phyloP scores from a whole-genome alignment of 495 filamentous ascomycete genomes.

The Articulospora tetracladia region DNA sequence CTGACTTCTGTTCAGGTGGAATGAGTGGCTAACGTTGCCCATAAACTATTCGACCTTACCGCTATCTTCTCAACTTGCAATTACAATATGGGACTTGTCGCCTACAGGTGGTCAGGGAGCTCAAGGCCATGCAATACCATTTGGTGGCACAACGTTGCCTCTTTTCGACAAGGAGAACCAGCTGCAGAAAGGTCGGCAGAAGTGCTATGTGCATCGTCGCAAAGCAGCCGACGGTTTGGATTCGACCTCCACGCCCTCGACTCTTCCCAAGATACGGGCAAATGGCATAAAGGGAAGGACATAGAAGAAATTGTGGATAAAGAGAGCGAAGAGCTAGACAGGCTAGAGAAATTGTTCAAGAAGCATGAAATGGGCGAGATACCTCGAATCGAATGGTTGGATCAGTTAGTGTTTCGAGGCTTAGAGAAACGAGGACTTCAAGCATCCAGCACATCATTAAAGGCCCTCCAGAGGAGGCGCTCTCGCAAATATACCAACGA shows the following conservation, averaged over 20 bases:
- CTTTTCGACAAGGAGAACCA: conserved; percentile 89
- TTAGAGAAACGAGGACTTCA: conserved; percentile 71
- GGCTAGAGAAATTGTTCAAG: conserved; percentile 85
- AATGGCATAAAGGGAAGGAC: conserved; percentile 11
- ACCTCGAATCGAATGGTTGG: conserved; percentile 87
- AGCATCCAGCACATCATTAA: conserved; percentile 35
- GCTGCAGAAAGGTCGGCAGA: conserved; percentile 85
- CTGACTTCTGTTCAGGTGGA: conserved; percentile 57
- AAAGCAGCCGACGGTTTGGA: conserved; percentile 84
- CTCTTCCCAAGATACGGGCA: conserved; percentile 36
- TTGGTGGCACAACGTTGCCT: conserved; percentile 87
- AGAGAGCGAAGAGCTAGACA: conserved; percentile 72
- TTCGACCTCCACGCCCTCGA: conserved; percentile 71
- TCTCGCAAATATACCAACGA: conserved; percentile 23
- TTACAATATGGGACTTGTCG: conserved; percentile 94
- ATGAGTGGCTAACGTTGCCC: conserved; percentile 91
- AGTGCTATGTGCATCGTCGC: conserved; percentile 79
- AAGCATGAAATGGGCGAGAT: conserved; percentile 98
- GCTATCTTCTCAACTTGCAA: conserved; percentile 75
- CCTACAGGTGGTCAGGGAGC: conserved; percentile 63
- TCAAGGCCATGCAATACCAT: conserved; percentile 76
- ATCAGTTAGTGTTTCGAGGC: conserved; percentile 84
- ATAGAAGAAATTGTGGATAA: conserved; percentile 36
- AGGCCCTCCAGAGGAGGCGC: conserved; percentile 19
- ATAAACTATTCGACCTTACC: conserved; percentile 78